phyloP scores from a whole-genome alignment of 1,139 yeast species.

The Suhomyces bokatorum region DNA sequence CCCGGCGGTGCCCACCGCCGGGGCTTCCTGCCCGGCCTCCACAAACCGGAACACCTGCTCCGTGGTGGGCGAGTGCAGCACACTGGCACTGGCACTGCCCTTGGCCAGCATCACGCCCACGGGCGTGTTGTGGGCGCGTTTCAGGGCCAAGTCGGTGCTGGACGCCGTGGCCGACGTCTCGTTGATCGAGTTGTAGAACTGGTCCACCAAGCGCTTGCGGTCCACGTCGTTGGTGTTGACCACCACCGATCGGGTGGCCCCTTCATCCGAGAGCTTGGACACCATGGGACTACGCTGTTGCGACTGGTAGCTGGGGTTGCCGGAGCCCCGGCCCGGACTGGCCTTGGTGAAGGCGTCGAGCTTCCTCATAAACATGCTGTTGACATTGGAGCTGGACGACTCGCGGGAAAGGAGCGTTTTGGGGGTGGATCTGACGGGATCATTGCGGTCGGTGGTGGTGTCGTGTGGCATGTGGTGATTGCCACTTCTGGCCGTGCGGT shows the following conservation, averaged over 20 bases:
- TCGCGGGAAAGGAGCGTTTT: slow-evolving; percentile 9
- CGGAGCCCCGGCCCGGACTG: slow-evolving; percentile 9
- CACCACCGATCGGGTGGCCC: slow-evolving; percentile 5
- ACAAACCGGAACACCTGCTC: slow-evolving; percentile 12
- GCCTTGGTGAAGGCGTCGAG: slow-evolving; percentile 13
- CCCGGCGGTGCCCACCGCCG: not conserved
- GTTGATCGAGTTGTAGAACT: slow-evolving; percentile 33
- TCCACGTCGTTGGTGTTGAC: slow-evolving; percentile 17
- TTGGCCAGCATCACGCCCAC: slow-evolving; percentile 3
- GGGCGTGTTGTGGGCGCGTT: slow-evolving; percentile 3
- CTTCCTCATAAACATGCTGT: slow-evolving; percentile 16
- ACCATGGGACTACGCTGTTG: slow-evolving; percentile 14
- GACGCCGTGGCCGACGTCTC: slow-evolving; percentile 11
- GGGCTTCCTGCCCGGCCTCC: slow-evolving; percentile 2
- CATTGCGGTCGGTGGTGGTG: not conserved
- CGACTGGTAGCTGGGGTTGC: slow-evolving; percentile 12
- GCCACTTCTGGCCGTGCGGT: not conserved
- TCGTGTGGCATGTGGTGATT: slow-evolving; percentile 1
- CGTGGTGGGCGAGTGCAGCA: slow-evolving; percentile 10
- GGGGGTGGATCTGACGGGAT: not conserved
- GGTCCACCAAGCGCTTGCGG: slow-evolving; percentile 42
- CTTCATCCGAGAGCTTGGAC: slow-evolving; percentile 8
- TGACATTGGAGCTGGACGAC: slow-evolving; percentile 9
- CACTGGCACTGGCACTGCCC: not conserved
- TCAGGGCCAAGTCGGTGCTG: slow-evolving; percentile 7